These are phyloP conservation scores for Glaciozyma martinii DNA, from an alignment of 768 basidiomycete genomes.

Conservation along the genomic window DNA sequence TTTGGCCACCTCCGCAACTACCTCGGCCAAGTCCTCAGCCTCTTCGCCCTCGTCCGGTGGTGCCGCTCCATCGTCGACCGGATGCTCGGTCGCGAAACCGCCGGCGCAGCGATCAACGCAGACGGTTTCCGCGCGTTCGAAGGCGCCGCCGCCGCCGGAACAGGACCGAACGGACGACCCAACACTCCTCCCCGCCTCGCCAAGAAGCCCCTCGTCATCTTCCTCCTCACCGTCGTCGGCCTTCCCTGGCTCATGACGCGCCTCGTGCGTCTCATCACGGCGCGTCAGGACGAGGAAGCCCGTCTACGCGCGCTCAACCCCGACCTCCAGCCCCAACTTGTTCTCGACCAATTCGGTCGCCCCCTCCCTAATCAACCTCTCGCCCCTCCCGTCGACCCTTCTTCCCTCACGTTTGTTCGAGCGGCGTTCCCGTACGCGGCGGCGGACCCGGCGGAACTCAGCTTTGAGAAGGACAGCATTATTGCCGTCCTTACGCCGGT, in stretches of 20 bases:
- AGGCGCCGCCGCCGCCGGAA: slow-evolving; percentile 40
- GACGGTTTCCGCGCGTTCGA: slow-evolving; percentile 66
- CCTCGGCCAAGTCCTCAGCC: slow-evolving; percentile 80
- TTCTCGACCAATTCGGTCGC: slow-evolving; percentile 34
- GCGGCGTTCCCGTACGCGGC: slow-evolving; percentile 62
- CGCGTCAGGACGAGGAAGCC: slow-evolving; percentile 44
- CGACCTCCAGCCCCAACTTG: slow-evolving; percentile 41
- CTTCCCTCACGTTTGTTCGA: slow-evolving; percentile 70
- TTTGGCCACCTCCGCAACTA: slow-evolving; percentile 84
- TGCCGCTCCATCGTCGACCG: slow-evolving; percentile 56
- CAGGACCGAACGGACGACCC: slow-evolving; percentile 48
- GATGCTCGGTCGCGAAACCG: slow-evolving; percentile 41
- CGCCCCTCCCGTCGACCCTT: slow-evolving; percentile 51
- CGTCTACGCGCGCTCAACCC: slow-evolving; percentile 36
- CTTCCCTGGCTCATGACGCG: slow-evolving; percentile 88
- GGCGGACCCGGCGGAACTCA: slow-evolving; percentile 65
- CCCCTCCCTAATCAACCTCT: slow-evolving; percentile 9
- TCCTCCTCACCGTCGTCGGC: slow-evolving; percentile 87
- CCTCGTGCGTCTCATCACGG: slow-evolving; percentile 56
- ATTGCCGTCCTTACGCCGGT: slow-evolving; percentile 75
- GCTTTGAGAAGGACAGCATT: slow-evolving; percentile 78
- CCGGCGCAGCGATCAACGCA: slow-evolving; percentile 40
- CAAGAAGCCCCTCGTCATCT: slow-evolving; percentile 83
- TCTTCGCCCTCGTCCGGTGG: slow-evolving; percentile 86
- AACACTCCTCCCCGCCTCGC: slow-evolving; percentile 53